Percentiles rank a stretch among this genome's conserved stretches.
Evolutionary conservation across 371 early-diverging fungal genomes (phyloP).

Genomic region (Nematocida minor): DNA sequence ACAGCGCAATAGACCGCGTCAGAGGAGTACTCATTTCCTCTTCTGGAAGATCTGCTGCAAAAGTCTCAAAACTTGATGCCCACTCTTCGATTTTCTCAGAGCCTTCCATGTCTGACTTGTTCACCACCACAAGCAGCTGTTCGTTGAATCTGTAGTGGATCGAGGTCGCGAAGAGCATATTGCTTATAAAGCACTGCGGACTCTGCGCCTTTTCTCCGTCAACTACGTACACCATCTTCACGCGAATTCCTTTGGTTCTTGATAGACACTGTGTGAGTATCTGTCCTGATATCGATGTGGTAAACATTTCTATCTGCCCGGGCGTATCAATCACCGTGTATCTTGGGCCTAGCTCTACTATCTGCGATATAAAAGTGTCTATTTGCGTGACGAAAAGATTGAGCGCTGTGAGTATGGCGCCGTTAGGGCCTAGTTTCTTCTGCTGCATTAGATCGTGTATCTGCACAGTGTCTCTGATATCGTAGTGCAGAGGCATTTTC

Average conservation of each 20-base stretch:
- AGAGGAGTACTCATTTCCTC: slow-evolving; percentile 71
- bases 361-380: slow-evolving; percentile 84
- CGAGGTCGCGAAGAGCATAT: slow-evolving; percentile 94
- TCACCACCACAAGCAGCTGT: slow-evolving; percentile 85
- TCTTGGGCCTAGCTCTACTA: slow-evolving; percentile 81
- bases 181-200: slow-evolving; percentile 94
- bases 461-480: slow-evolving; percentile 92
- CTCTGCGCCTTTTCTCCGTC: slow-evolving; percentile 84
- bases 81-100: slow-evolving; percentile 80
- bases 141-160: slow-evolving; percentile 67
- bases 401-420: slow-evolving; percentile 86
- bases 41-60: slow-evolving; percentile 73
- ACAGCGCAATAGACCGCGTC: slow-evolving; percentile 83
- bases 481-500: slow-evolving; percentile 87
- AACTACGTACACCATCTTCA: slow-evolving; percentile 84
- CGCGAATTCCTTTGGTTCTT: slow-evolving; percentile 73
- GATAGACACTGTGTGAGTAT: slow-evolving; percentile 83
- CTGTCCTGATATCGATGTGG: slow-evolving; percentile 93
- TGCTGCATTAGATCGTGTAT: slow-evolving; percentile 96
- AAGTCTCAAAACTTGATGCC: slow-evolving; percentile 89
- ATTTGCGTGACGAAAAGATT: slow-evolving; percentile 90
- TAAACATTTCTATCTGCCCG: slow-evolving; percentile 99
- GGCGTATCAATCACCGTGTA: slow-evolving; percentile 95
- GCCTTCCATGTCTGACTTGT: slow-evolving; percentile 85
- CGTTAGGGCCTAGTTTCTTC: slow-evolving; percentile 95